These are phyloP conservation scores for Porodaedalea pini DNA, from an alignment of 1,284 basidiomycete species.

Conservation along the genomic window DNA sequence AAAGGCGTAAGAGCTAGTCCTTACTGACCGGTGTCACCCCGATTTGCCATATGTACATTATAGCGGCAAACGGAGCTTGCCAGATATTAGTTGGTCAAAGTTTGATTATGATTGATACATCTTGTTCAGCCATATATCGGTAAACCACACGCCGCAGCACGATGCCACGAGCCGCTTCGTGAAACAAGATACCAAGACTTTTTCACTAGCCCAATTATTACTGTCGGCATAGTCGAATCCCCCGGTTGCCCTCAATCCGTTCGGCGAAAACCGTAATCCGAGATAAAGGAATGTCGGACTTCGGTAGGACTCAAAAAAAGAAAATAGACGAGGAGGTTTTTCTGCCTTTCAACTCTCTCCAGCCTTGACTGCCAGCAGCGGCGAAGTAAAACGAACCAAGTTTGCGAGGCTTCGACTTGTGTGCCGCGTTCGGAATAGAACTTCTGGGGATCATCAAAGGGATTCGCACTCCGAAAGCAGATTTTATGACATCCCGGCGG, in stretches of 20 bases:
- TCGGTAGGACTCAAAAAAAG: background rate
- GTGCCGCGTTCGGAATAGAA: background rate
- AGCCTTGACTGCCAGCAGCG: background rate
- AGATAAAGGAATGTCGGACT: background rate
- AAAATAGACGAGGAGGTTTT: background rate
- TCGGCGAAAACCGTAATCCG: background rate
- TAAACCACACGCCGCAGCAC: too few relatives aligned
- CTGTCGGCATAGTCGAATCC: background rate
- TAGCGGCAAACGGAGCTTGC: background rate
- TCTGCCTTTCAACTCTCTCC: background rate
- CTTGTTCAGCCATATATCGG: too few relatives aligned
- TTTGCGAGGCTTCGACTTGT: too few relatives aligned
- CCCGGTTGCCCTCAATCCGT: background rate
- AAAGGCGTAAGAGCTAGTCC: background rate
- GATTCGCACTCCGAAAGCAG: background rate
- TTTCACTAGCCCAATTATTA: background rate
- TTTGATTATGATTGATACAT: background rate
- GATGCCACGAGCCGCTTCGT: background rate
- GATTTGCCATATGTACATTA: background rate
- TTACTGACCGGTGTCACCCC: background rate
- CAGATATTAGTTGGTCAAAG: background rate
- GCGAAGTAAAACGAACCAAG: background rate
- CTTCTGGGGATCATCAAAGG: background rate
- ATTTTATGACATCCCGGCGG: constrained; percentile 1
- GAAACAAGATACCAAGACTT: background rate